phyloP scores from a whole-genome alignment of 495 filamentous ascomycete species.

The Aspergillus sclerotioniger region DNA sequence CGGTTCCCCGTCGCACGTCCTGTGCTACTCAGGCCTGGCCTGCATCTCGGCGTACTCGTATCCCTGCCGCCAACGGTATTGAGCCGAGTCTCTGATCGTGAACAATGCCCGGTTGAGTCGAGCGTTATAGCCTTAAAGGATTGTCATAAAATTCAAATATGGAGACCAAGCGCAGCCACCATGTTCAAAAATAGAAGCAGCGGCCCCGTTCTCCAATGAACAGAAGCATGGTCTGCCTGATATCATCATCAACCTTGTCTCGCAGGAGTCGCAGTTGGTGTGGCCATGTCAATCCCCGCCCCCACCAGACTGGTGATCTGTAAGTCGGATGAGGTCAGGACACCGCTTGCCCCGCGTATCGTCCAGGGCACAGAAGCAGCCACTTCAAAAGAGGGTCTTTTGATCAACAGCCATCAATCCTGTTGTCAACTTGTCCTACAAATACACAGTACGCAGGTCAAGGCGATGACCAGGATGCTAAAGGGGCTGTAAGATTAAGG shows the following conservation, averaged over 20 bases:
- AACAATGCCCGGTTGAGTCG: too few species aligned
- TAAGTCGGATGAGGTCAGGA: not conserved
- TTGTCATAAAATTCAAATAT: too few species aligned
- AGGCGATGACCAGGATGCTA: not conserved
- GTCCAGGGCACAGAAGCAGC: too few species aligned
- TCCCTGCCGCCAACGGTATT: not conserved
- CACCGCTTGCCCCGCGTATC: too few species aligned
- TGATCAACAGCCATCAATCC: not conserved
- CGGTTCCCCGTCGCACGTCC: too few species aligned
- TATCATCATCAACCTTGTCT: not conserved
- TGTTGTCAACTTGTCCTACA: too few species aligned
- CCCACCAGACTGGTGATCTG: not conserved
- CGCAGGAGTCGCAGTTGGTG: not conserved
- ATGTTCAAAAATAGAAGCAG: not conserved
- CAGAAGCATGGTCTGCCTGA: not conserved
- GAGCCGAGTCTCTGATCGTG: too few species aligned
- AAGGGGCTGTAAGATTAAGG: too few species aligned
- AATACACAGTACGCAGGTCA: not conserved
- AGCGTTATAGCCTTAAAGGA: too few species aligned
- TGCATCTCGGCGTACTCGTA: not conserved
- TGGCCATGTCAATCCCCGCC: not conserved
- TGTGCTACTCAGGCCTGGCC: too few species aligned
- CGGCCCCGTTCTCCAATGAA: not conserved
- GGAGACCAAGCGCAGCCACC: not conserved
- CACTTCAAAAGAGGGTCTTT: not conserved